These are phyloP conservation scores for Colletotrichum aenigma DNA, from an alignment of 2,329 filamentous ascomycete species.

Conservation along the genomic window DNA sequence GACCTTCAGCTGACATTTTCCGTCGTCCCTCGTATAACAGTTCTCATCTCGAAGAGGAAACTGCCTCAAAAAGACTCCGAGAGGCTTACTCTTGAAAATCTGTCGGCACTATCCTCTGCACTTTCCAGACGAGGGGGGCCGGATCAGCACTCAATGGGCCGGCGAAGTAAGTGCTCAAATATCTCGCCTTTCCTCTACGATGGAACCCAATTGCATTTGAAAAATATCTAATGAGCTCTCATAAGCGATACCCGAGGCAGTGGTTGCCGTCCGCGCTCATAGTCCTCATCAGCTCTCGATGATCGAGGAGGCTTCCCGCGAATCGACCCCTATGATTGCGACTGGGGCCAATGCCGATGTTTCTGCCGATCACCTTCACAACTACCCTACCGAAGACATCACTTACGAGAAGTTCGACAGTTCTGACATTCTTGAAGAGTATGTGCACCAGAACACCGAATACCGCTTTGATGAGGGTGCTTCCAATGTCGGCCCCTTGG, in stretches of 20 bases:
- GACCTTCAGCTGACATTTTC: background rate
- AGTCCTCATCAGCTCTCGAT: conserved; percentile 16
- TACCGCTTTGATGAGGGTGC: background rate
- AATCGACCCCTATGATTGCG: background rate
- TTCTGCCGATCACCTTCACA: background rate
- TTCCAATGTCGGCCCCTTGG: conserved; percentile 11
- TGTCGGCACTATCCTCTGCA: background rate
- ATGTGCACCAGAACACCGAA: background rate
- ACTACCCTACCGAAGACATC: background rate
- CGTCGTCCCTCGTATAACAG: background rate
- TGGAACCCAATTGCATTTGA: background rate
- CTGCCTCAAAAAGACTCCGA: background rate
- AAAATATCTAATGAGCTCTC: background rate
- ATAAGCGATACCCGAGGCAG: background rate
- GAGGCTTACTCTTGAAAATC: background rate
- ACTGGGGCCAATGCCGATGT: background rate
- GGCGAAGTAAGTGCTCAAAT: background rate
- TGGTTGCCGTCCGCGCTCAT: background rate
- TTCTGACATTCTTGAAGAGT: background rate
- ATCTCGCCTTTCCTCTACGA: background rate
- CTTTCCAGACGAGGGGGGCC: background rate
- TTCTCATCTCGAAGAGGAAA: background rate
- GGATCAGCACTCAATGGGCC: background rate
- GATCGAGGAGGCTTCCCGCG: conserved; percentile 11
- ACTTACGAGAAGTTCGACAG: background rate